Conservation (phyloP, 805 yeast species). For the Yarrowia porcina region DNA sequence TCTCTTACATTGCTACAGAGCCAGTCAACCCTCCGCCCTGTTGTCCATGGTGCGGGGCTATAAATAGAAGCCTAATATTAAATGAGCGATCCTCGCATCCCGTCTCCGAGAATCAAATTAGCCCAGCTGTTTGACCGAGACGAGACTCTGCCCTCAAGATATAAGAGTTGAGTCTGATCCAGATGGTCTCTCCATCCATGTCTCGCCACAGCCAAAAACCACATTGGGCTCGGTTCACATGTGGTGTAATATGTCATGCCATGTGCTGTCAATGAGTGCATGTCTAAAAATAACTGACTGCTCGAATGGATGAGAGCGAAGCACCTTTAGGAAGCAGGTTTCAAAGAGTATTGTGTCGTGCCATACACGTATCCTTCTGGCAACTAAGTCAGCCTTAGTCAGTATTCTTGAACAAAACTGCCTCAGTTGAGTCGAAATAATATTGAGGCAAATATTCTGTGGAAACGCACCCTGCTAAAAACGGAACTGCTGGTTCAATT, state of each 20-base stretch:
- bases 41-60: slow-evolving; percentile 14
- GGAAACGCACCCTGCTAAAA: background rate
- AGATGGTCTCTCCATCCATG: background rate
- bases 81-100: slow-evolving; percentile 24
- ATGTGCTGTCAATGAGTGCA: slow-evolving; percentile 1
- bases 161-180: background rate
- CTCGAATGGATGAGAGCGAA: no score
- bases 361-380: no score
- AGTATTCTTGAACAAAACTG: no score
- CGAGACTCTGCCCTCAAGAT: background rate
- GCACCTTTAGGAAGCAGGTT: no score
- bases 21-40: no score
- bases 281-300: background rate
- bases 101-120: slow-evolving; percentile 5
- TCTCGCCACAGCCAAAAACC: no score
- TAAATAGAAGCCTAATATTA: slow-evolving; percentile 21
- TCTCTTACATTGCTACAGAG: no score
- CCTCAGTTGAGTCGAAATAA: no score
- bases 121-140: background rate
- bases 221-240: no score
- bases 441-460: no score
- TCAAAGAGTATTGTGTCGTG: no score
- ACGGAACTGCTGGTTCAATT: background rate
- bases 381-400: no score
- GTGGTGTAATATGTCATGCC: background rate